Base-by-base conservation (phyloP, 805 yeast species). In the Ogataea ramenticola region DNA sequence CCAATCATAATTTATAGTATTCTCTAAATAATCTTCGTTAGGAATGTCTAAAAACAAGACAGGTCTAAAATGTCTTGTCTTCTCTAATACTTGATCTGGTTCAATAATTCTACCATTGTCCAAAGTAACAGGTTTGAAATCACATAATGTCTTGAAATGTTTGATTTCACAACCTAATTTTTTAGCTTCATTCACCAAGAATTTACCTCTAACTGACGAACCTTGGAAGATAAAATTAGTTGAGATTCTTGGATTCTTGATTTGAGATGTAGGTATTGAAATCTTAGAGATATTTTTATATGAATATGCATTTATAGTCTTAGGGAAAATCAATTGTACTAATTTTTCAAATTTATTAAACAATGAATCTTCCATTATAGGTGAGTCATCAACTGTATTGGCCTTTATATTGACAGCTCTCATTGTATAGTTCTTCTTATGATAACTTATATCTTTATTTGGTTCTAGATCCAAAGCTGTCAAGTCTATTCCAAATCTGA, bases 21-120 rank as follows among this genome's bases (percentile, higher is more conserved):
- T 59, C 17, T 48, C 50, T 15, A 78, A 58, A 53, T 81, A 84
- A 0, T 56, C 59, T 0, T 48, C 43, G 16, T 70, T 65, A 0
- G 96, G 96, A 21, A 88, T 73, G 55, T 91, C 97, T 7, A 91
- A 51, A 2, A 91, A 68, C 24, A 88, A 57, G 14, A 86, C 65
- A 30, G 82, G 77, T 1, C 78, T 71, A 44, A 84, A 84, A 1
- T 57, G 46, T 44, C 80, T 74, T 8, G 79, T 66, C 10, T 79
- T 75, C 2, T 76, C 89, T 43, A 90, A 51, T 2, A 93, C 96
- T 55, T 88, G 84, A 1, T 75, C 75, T 0, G 96, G 85, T 2
- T 61, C 54, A 0, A 93, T 67, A 0, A 70, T 55, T 1, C 67
- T 71, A 1, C 95, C 96, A 47, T 77, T 65, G 1, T 68, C 76